Conservation (phyloP, 2,329 filamentous ascomycete genomes). For the Lizonia empirigonia region DNA sequence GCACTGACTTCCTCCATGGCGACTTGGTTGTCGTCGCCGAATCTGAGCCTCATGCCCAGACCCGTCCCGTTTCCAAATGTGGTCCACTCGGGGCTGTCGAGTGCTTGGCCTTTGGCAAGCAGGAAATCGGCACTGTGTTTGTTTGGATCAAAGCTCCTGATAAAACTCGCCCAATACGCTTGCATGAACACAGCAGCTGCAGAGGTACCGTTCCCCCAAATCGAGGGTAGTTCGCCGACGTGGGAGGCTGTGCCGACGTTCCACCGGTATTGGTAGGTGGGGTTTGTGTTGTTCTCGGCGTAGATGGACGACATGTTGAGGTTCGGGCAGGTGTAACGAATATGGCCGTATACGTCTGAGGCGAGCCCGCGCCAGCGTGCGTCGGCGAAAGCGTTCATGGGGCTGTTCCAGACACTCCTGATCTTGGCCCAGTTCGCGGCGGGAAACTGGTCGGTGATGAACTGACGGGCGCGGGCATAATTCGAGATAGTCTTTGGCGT, state of each 20-base stretch:
- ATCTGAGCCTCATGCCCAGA: conserved; percentile 30
- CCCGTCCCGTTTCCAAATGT: conserved; percentile 13
- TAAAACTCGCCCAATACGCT: conserved; percentile 55
- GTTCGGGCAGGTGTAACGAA: conserved; percentile 57
- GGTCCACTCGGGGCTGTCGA: conserved; percentile 38
- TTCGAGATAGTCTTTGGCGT: conserved; percentile 46
- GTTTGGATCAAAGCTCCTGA: conserved; percentile 49
- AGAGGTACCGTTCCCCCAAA: conserved; percentile 47
- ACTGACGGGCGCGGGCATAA: conserved; percentile 41
- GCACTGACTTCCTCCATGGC: conserved; percentile 36
- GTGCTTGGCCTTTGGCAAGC: conserved; percentile 17
- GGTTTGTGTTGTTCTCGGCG: conserved; percentile 31
- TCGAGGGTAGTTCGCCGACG: conserved; percentile 45
- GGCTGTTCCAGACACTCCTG: conserved; percentile 37
- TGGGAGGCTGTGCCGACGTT: conserved; percentile 52
- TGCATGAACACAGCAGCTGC: conserved; percentile 40
- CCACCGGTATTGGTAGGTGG: conserved; percentile 57
- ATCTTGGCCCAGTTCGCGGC: conserved; percentile 38
- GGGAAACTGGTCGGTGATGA: conserved; percentile 49
- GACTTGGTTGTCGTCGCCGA: conserved; percentile 37
- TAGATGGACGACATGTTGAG: conserved; percentile 49
- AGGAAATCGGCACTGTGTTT: conserved; percentile 37
- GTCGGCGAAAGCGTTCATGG: conserved; percentile 32
- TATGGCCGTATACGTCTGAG: conserved; percentile 53
- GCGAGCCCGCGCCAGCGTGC: conserved; percentile 45